Base-by-base conservation (phyloP, 441 rosid genomes). In the Daphne laureola region DNA sequence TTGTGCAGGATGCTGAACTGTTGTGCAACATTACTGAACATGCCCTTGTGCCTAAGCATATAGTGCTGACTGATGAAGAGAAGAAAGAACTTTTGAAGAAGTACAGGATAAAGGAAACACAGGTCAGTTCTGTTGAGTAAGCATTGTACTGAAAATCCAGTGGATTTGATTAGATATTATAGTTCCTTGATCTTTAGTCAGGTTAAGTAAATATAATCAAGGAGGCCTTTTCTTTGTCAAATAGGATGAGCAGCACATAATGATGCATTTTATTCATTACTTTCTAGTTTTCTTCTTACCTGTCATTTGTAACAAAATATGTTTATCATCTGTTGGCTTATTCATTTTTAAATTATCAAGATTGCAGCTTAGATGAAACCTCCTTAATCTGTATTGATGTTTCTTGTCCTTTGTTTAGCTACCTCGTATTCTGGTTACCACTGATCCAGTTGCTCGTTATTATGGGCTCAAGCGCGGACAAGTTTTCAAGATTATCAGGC, bases 391-490 rank as follows among this genome's bases (percentile, higher is more conserved):
- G 23, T 35, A 17, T 12, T 8, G 14, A 14, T 51, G 61, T 47
- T n/a, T 55, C 21, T 62, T 57, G 59, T 4, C 31, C 0, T 44
- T 49, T 38, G 12, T 36, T 25, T 71, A 78, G 82, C 68, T 81
- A 46, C 87, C 87, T 27, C 78, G 82, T 0, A 78, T 81, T 58
- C 74, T 76, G 16, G 59, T 72, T n/a, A 31, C 36, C 36, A 68
- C 56, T 52, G 87, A 78, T 66, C 80, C 84, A 41, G 70, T 76
- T 46, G 84, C 84, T 2, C 74, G 69, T 57, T 81, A 81, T 57
- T 74, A 55, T 17, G 84, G 87, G 46, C 71, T 81, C 40, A 78
- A 60, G 68, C 70, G 78, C 35, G 87, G 87, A 57, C 82, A 81
- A 64, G 66, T 81, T 46, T 82, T 76, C 27, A 78, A 73, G 74